A percentile compares a stretch with the other conserved stretches of the same genome.
Conservation (phyloP, 78 protist species). For the Anaeramoeba flamelloides region DNA sequence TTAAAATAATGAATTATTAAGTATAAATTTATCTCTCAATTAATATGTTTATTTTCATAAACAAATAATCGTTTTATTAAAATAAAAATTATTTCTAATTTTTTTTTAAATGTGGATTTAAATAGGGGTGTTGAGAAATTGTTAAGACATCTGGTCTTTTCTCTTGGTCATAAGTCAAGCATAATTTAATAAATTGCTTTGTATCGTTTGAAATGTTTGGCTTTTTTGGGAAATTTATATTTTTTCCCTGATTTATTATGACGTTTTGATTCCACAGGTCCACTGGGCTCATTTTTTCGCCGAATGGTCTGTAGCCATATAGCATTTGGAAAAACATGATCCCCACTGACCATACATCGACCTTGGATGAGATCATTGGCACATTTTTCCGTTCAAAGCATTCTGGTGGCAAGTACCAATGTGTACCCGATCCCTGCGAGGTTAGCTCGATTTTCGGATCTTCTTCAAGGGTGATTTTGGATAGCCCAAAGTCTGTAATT, state of each 20-base stretch:
- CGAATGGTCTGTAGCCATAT: slow-evolving; percentile 60
- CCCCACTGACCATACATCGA: slow-evolving; percentile 76
- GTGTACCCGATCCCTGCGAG: slow-evolving; percentile 78
- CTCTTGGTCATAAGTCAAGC: slow-evolving; percentile 19
- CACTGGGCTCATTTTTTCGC: slow-evolving; percentile 36
- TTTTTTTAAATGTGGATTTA: not conserved
- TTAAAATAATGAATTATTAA: too few species aligned
- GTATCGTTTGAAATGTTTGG: slow-evolving; percentile 25
- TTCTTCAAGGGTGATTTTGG: slow-evolving; percentile 40
- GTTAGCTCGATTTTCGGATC: slow-evolving; percentile 51
- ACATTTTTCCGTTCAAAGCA: slow-evolving; percentile 36
- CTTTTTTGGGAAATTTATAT: slow-evolving; percentile 35
- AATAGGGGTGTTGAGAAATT: slow-evolving; percentile 11
- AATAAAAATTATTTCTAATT: not conserved
- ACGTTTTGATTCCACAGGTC: not conserved
- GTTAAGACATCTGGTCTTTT: slow-evolving; percentile 35
- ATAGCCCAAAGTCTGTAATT: slow-evolving; percentile 72
- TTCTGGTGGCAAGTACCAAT: slow-evolving; percentile 81
- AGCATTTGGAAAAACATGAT: slow-evolving; percentile 60
- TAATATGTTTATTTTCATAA: too few species aligned
- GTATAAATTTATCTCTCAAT: too few species aligned
- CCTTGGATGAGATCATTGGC: slow-evolving; percentile 33
- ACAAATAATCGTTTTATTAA: too few species aligned
- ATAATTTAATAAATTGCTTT: slow-evolving; percentile 26
- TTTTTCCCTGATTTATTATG: slow-evolving; percentile 18